Evolutionary conservation across 148 eudicot species (phyloP).

Genomic region (Tetragonia tetragonoides): DNA sequence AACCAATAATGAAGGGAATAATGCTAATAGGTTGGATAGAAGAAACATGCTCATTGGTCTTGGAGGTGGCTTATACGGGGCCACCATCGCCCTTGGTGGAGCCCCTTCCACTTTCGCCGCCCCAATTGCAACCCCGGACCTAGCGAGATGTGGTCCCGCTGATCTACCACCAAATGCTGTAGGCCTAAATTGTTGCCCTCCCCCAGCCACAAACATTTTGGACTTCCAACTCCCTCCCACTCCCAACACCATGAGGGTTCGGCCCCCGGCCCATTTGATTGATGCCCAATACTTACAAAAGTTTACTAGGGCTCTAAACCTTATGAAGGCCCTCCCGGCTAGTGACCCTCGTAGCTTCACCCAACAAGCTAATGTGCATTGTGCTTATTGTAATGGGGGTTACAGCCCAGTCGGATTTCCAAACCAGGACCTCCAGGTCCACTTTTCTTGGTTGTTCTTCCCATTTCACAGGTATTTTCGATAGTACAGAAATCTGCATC

Average conservation of each 20-base stretch:
- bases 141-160: conserved; percentile 52
- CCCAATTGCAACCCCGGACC: conserved; percentile 51
- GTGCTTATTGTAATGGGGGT: conserved; percentile 91
- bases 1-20: conserved; percentile 1
- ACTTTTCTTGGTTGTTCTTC: conserved; percentile 77
- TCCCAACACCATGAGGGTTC: conserved; percentile 34
- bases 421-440: conserved; percentile 64
- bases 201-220: conserved; percentile 30
- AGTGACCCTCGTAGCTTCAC: conserved; percentile 71
- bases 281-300: conserved; percentile 46
- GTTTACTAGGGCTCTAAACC: conserved; percentile 50
- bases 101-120: conserved; percentile 36
- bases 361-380: conserved; percentile 84
- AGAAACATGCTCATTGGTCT: conserved; percentile 65
- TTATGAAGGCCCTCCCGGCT: conserved; percentile 72
- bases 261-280: conserved; percentile 77
- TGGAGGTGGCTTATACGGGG: conserved; percentile 58
- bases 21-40: conserved; percentile 44
- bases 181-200: conserved; percentile 67
- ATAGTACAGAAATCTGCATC: too few relatives aligned
- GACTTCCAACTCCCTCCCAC: conserved; percentile 47
- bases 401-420: conserved; percentile 73
- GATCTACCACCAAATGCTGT: not conserved
- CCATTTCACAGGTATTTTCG: conserved; percentile 62
- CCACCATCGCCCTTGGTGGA: conserved; percentile 30